Evolutionary conservation across 305 asterid species (phyloP).

Genomic region (Fraxinus albicans): DNA sequence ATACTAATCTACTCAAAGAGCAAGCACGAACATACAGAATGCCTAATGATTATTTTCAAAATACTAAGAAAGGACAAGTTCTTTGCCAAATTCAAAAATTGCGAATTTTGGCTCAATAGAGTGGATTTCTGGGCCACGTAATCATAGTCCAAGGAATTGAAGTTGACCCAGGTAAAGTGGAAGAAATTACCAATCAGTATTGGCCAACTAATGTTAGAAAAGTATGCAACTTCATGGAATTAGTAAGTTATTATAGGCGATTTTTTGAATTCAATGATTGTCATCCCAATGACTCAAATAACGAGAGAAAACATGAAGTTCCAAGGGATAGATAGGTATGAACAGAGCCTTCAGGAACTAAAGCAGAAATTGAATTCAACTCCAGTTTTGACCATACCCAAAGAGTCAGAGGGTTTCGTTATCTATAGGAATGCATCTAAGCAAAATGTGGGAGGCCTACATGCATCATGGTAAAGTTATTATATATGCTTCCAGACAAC

Average conservation of each 20-base stretch:
- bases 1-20: neutral
- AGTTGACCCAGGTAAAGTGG: neutral
- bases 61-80: neutral
- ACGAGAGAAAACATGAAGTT: neutral
- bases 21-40: neutral
- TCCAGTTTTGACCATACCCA: neutral
- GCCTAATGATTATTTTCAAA: neutral
- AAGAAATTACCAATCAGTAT: neutral
- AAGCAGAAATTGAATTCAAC: too few species aligned
- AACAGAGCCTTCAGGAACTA: neutral
- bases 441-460: neutral
- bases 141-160: neutral
- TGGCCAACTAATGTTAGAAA: neutral
- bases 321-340: too few species aligned
- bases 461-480: too few species aligned
- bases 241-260: too few species aligned
- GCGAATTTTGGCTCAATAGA: too few species aligned
- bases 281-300: fast-evolving
- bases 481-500: neutral
- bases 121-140: too few species aligned
- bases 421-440: too few species aligned
- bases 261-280: neutral
- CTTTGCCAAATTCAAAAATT: neutral
- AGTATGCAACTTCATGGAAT: neutral
- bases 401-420: neutral